Evolutionary conservation across 495 filamentous ascomycete species (phyloP), one percentile per base, ranked within the genome.

Genomic region (Penicillium samsonianum): DNA sequence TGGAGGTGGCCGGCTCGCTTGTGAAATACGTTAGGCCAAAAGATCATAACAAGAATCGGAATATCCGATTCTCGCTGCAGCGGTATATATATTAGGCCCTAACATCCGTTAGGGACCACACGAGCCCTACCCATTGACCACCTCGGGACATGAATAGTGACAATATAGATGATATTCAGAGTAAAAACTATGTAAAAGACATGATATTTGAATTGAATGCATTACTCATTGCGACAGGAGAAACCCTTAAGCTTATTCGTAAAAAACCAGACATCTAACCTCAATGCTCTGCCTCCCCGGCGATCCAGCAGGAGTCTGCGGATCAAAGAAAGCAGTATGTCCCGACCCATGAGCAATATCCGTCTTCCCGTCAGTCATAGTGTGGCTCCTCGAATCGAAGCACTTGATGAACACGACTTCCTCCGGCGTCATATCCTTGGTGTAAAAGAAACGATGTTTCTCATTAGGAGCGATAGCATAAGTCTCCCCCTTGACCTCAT

Each of bases 321-420:
- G 88, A 71, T 95, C 87, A 31, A 75, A 69, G 75, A 96, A 96
- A 20, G 90, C 91, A 5, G 86, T 86, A 78, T 96, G 91, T 28
- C 90, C 85, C 45, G 88, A 81, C 47, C 88, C 72, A 2, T 84
- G 84, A 23, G 84, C 86, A 10, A 80, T 75, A 6, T 81, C 82
- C 19, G 74, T 73, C 68, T 45, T 49, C 10, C 59, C 44, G 61
- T 86, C 52, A 4, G 58, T 60, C 44, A 60, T 50, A 44, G 38
- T 50, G n/a, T 44, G 52, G 14, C 58, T 60, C 12, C 52, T 79
- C 43, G 79, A 87, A 71, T 95, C 92, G 58, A 82, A 92, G 68
- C 91, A 96, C 80, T 95, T 87, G 44, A 96, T 72, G 58, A 96
- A 71, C 48, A 95, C 60, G 28, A 88, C 74, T 74, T 96, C 92